Percentiles rank a stretch among this genome's conserved stretches.
Conservation (phyloP, 495 filamentous ascomycete species). For the Aspergillus nanangensis region DNA sequence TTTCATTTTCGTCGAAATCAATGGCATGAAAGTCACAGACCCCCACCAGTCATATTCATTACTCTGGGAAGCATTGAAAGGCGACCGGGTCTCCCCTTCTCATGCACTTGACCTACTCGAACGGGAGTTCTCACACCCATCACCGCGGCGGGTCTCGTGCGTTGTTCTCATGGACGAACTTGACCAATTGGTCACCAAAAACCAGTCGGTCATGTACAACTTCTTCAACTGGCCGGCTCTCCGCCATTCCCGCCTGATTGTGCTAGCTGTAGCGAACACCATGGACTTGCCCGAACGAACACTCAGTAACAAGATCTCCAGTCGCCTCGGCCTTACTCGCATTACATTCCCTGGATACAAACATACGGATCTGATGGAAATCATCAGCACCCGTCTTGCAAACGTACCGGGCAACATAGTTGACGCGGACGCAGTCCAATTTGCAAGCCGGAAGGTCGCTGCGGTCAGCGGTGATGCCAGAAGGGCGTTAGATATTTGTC, state of each 20-base stretch:
- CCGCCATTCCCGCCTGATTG: conserved; percentile 85
- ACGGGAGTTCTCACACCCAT: conserved; percentile 85
- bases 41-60: conserved; percentile 94
- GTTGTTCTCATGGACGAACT: conserved; percentile 99
- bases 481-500: conserved; percentile 90
- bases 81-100: conserved; percentile 84
- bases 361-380: conserved; percentile 95
- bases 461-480: conserved; percentile 93
- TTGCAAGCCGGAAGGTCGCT: conserved; percentile 93
- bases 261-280: conserved; percentile 96
- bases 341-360: conserved; percentile 98
- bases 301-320: conserved; percentile 95
- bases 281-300: conserved; percentile 99
- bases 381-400: conserved; percentile 84
- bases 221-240: conserved; percentile 99
- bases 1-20: conserved; percentile 99
- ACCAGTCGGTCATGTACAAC: conserved; percentile 99
- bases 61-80: conserved; percentile 93
- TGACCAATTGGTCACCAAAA: conserved; percentile 95
- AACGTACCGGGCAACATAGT: conserved; percentile 87
- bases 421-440: conserved; percentile 90
- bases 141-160: conserved; percentile 85
- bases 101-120: conserved; percentile 90
- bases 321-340: conserved; percentile 78
- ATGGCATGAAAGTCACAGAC: conserved; percentile 99